A percentile compares a stretch with the other conserved stretches of the same genome.
These are phyloP conservation scores for Chenopodium suecicum DNA, from an alignment of 148 eudicot genomes.

Conservation along the genomic window DNA sequence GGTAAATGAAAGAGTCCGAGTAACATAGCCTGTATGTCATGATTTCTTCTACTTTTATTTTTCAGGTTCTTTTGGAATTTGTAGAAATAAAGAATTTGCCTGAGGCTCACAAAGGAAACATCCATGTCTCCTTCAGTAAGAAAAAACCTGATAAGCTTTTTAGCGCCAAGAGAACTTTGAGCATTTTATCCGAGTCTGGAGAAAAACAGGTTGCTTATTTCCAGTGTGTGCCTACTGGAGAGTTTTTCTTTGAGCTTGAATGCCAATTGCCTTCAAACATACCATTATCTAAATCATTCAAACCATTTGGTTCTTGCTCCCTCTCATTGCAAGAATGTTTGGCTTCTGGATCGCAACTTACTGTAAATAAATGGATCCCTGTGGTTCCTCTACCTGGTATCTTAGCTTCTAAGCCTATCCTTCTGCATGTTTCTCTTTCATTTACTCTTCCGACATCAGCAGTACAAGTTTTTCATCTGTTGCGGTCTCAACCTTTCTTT, in stretches of 20 bases:
- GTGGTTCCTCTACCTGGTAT: slow-evolving; percentile 45
- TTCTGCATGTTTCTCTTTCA: slow-evolving; percentile 66
- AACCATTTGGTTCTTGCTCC: slow-evolving; percentile 57
- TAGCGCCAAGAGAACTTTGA: slow-evolving; percentile 52
- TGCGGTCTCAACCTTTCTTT: slow-evolving; percentile 39
- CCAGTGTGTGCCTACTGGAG: slow-evolving; percentile 77
- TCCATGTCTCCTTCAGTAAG: slow-evolving; percentile 68
- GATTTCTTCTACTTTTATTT: slow-evolving; percentile 1
- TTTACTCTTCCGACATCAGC: slow-evolving; percentile 65
- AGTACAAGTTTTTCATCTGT: slow-evolving; percentile 54
- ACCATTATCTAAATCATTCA: slow-evolving; percentile 42
- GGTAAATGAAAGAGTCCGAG: no score
- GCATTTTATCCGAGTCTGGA: slow-evolving; percentile 59
- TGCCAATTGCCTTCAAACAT: slow-evolving; percentile 40
- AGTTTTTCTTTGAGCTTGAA: slow-evolving; percentile 58
- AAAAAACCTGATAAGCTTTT: slow-evolving; percentile 76
- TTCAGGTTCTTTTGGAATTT: slow-evolving; percentile 82
- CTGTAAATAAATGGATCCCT: slow-evolving; percentile 73
- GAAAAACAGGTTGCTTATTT: slow-evolving; percentile 83
- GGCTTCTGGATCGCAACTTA: slow-evolving; percentile 50
- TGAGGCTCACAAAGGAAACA: slow-evolving; percentile 54
- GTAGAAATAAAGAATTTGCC: slow-evolving; percentile 69
- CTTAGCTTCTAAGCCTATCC: slow-evolving; percentile 45
- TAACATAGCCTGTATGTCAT: not conserved
- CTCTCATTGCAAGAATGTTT: slow-evolving; percentile 60